Evolutionary conservation across 2,329 filamentous ascomycete species (phyloP).

Genomic region (Colletotrichum phormii): DNA sequence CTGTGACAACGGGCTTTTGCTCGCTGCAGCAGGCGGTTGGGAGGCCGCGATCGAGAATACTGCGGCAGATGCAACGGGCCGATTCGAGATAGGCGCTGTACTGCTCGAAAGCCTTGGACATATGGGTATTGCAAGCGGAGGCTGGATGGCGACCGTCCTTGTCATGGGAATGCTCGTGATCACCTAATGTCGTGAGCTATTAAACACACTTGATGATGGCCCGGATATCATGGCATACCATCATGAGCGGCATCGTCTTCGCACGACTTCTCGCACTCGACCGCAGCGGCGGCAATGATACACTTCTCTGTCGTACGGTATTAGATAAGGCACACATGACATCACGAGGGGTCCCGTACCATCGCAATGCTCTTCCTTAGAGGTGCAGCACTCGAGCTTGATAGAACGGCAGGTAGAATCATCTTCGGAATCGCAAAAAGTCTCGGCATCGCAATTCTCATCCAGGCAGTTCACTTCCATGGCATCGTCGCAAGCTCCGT

Average conservation of each 20-base stretch:
- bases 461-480: slow-evolving; percentile 13
- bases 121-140: slow-evolving; percentile 47
- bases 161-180: slow-evolving; percentile 44
- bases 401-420: slow-evolving; percentile 23
- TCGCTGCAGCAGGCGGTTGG: slow-evolving; percentile 43
- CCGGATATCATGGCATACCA: slow-evolving; percentile 38
- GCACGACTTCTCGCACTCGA: slow-evolving; percentile 46
- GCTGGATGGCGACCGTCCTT: slow-evolving; percentile 40
- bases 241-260: slow-evolving; percentile 40
- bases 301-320: slow-evolving; percentile 44
- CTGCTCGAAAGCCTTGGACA: slow-evolving; percentile 47
- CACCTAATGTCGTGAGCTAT: slow-evolving; percentile 23
- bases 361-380: slow-evolving; percentile 43
- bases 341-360: slow-evolving; percentile 30
- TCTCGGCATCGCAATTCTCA: slow-evolving; percentile 29
- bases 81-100: slow-evolving; percentile 50
- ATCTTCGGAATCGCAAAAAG: slow-evolving; percentile 39
- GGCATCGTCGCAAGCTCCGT: slow-evolving; percentile 7
- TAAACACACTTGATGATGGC: slow-evolving; percentile 1
- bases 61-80: slow-evolving; percentile 52
- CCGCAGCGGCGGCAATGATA: slow-evolving; percentile 44
- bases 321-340: slow-evolving; percentile 1
- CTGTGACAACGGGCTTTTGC: slow-evolving; percentile 12
- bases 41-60: slow-evolving; percentile 44
- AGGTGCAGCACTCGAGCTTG: slow-evolving; percentile 42